These are phyloP conservation scores for Colletotrichum tanaceti DNA, from an alignment of 2,329 filamentous ascomycete species.

Conservation along the genomic window DNA sequence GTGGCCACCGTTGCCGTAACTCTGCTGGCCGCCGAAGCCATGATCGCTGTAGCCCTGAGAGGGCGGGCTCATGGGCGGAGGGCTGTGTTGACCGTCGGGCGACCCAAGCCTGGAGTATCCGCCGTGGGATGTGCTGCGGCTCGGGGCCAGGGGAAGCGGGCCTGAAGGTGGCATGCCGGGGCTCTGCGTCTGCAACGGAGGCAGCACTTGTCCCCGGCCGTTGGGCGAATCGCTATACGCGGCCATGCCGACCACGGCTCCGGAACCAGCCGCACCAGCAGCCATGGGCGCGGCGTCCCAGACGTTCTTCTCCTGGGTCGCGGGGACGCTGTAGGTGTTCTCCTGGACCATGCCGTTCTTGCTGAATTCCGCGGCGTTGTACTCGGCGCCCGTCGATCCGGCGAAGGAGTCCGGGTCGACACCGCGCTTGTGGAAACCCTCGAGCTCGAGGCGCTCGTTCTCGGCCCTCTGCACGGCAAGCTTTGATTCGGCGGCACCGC, in stretches of 20 bases:
- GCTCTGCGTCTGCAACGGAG: conserved; percentile 38
- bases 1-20: conserved; percentile 22
- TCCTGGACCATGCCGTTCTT: conserved; percentile 46
- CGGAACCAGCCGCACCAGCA: conserved; percentile 39
- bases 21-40: conserved; percentile 30
- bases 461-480: conserved; percentile 57
- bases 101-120: conserved; percentile 37
- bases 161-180: conserved; percentile 37
- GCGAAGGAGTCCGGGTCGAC: conserved; percentile 61
- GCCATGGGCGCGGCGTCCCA: conserved; percentile 43
- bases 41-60: conserved; percentile 28
- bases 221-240: conserved; percentile 29
- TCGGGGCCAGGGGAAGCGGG: conserved; percentile 36
- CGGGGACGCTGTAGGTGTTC: conserved; percentile 49
- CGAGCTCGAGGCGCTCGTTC: conserved; percentile 63
- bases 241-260: conserved; percentile 32
- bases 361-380: conserved; percentile 49
- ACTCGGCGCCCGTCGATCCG: conserved; percentile 51
- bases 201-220: conserved; percentile 17
- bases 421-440: conserved; percentile 60
- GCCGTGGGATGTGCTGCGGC: conserved; percentile 38
- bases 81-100: conserved; percentile 37
- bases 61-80: conserved; percentile 39
- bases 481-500: conserved; percentile 63
- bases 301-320: conserved; percentile 46